Base-by-base conservation (phyloP, 2,329 filamentous ascomycete genomes). In the Hypoxylon sp. region DNA sequence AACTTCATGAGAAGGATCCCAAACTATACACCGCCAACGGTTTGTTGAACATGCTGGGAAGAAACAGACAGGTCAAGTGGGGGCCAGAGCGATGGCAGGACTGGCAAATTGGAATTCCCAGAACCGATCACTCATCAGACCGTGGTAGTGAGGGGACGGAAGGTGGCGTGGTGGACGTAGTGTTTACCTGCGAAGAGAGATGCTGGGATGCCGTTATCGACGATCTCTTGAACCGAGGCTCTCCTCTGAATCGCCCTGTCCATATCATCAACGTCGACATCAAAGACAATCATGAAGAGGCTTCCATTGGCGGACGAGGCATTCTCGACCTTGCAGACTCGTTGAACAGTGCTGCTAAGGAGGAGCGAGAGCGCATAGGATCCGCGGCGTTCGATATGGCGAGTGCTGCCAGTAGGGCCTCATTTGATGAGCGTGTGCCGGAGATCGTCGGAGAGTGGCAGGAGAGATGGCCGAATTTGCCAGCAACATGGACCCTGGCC, bases 181-280 rank as follows among this genome's bases (percentile, higher is more conserved):
- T 99, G 65, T 94, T 99, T 73, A 99, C 96, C 0, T 99, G 96
- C 78, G 96, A 99, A 80, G 96, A 99, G 82, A 87, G 96, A 67
- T 99, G 96, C 79, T 99, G 97, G 94, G 96, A 99, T 81, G 94
- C 96, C 3, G 96, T 99, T 35, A 88, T 99, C 10, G 96, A 99
- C 75, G 95, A 99, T 79, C 84, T 99, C 57, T 88, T 97, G 69
- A 92, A 90, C 75, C 89, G 97, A 69, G 96, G 95, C 6, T 90
- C 92, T 0, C 92, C 93, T 3, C 84, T 99, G 63, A 99, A 99
- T 80, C 86, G 94, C 1, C 94, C 96, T 0, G 96, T 99, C 0
- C 96, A 99, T 78, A 93, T 99, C 63, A 97, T 99, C 84, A 99
- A 99, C 75, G 92, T 99, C 60, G 96, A 99, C 79, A 99, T 99